Base-by-base conservation (phyloP, 208 protist species). In the Crithidia bombi region DNA sequence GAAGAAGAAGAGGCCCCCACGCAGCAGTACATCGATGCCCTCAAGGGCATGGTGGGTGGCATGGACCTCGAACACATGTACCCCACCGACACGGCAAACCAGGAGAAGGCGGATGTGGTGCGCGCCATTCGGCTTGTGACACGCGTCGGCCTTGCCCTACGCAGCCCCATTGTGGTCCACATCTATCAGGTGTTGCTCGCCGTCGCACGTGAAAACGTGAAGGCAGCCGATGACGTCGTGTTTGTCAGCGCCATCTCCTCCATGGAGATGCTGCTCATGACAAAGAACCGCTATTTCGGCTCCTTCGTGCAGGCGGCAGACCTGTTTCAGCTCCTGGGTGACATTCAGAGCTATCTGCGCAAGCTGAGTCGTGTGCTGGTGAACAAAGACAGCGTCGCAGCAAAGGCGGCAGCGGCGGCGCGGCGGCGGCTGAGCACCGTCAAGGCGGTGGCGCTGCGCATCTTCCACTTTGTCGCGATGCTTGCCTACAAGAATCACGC, bases 401-500 rank as follows among this genome's bases (percentile, higher is more conserved):
- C 65, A 7, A 85, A 82, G 69, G 80, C 83, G 44, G 81, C 79
- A 6, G 73, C 78, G n/a, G 68, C 68, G 39, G 79, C 78, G 14
- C 85, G 83, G 36, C 78, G 82, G 4, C 91, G 89, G 38, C 78
- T 96, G 67, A 39, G 64, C 32, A 75, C 76, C 50, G 63, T 96
- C 26, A 96, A 93, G 68, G 69, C 49, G 32, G 38, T 88, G 14
- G 81, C 89, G 12, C 63, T 96, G 52, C 87, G 86, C 43, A 79
- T 90, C 15, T 86, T 96, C 56, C 91, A 96, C 79, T 96, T 90
- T 62, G 58, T 90, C 12, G 68, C 79, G 32, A 86, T 92, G 66
- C 75, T 96, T n/a, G 91, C 89, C 7, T 83, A 90, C 81, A 96
- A 96, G 74, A 96, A 96, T 63, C 82, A 96, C 62, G 88, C 83